Percentiles rank a stretch among this genome's conserved stretches.
These are phyloP conservation scores for Angomonas ambiguus DNA, from an alignment of 208 protist species.

Conservation along the genomic window DNA sequence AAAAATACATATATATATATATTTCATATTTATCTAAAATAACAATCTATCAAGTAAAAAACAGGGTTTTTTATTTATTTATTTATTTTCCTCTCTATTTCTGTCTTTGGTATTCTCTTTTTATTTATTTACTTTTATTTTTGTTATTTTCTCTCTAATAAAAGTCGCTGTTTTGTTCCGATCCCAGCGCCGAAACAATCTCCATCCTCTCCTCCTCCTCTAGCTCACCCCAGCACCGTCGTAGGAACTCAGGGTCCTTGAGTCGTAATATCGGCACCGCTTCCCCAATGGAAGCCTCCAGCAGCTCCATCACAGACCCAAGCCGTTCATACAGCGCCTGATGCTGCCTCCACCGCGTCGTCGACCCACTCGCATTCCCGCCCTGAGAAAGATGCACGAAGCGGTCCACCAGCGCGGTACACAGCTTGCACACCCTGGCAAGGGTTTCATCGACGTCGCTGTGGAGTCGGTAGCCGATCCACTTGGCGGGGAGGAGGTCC, in stretches of 20 bases:
- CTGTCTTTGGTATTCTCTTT: neutral
- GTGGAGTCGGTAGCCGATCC: constrained; percentile 82
- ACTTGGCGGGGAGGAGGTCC: constrained; percentile 77
- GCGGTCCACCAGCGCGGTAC: constrained; percentile 81
- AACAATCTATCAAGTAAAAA: constrained; percentile 12
- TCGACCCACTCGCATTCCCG: constrained; percentile 74
- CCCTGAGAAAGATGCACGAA: constrained; percentile 74
- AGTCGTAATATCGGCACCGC: constrained; percentile 80
- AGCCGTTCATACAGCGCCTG: constrained; percentile 76
- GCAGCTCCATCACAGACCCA: constrained; percentile 81
- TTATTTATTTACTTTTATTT: constrained; percentile 15
- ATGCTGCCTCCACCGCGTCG: constrained; percentile 81
- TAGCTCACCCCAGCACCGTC: constrained; percentile 74
- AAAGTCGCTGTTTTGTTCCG: constrained; percentile 20
- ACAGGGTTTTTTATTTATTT: too few relatives aligned
- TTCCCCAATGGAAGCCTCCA: constrained; percentile 84
- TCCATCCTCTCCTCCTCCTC: constrained; percentile 82
- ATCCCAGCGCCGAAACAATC: constrained; percentile 67
- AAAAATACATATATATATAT: constrained; percentile 11
- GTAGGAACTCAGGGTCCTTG: constrained; percentile 73
- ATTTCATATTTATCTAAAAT: neutral
- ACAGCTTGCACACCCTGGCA: constrained; percentile 84
- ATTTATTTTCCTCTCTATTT: too few relatives aligned
- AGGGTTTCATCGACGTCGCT: constrained; percentile 83
- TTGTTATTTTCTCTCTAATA: constrained; percentile 7